Base-by-base conservation (phyloP, 164 flowering plant species). In the Santalum album region DNA sequence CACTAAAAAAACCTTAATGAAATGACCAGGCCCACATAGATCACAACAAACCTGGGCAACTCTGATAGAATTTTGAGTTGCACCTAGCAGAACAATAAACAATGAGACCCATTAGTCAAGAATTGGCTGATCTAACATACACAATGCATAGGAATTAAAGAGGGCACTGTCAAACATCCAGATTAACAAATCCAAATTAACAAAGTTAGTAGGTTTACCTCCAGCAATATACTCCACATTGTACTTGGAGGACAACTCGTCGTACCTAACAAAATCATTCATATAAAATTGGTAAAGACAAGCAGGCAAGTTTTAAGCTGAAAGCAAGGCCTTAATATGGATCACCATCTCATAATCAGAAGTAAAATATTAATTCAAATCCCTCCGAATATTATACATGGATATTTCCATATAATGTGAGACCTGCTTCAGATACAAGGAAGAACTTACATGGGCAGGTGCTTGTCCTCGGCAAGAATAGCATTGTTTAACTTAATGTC, bases 31-130 rank as follows among this genome's bases (percentile, higher is more conserved):
- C 6, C 45, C n/a, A 20, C 24, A 17, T 1, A 19, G 20, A 16
- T 16, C 1, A 16, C 2, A 29, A 50, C 24, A 56, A 64, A 86
- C 98, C 87, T 91, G 95, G 5, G 94, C 89, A 57, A 91, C 96
- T 72, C 69, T 82, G 54, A 91, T 91, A 34, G 98, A 86, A 62
- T 91, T 91, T 68, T 91, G 98, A 29, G 98, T 91, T 26, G 98
- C 95, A 60, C 98, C 98, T 91, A 15, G 63, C 25, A 73, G 3
- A 49, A 49, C 4, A 9, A 23, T 2, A 12, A 23, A 22, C 3
- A 22, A 22, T 3, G 7, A n/a, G 12, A 12, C 18, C 15, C 11
- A 14, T 23, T n/a, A 25, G 17, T 16, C 11, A 25, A 23, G 6
- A 59, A 38, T 16, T 64, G n/a, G n/a, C n/a, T n/a, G n/a, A n/a